These are phyloP conservation scores for Phyllostachys edulis DNA, from an alignment of 176 grass and related monocot genomes.

Conservation along the genomic window DNA sequence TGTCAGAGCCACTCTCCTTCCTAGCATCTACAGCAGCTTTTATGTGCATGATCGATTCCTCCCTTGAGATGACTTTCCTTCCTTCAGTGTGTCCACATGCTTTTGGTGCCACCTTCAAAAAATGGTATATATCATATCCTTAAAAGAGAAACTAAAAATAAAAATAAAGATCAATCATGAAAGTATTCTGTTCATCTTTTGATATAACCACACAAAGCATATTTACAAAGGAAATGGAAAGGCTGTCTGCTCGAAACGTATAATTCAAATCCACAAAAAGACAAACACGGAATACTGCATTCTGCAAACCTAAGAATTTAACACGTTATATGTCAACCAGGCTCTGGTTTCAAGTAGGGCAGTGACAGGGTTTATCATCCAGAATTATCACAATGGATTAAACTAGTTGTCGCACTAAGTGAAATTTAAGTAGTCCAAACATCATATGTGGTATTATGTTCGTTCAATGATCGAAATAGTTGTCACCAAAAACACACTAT, in stretches of 20 bases:
- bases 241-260: background rate
- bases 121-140: background rate
- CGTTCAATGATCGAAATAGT: background rate
- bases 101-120: slow-evolving; percentile 93
- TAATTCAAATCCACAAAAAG: background rate
- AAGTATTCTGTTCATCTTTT: background rate
- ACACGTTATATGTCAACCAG: background rate
- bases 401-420: background rate
- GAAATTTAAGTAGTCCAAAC: background rate
- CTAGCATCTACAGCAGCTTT: slow-evolving; percentile 89
- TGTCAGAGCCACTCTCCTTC: slow-evolving; percentile 85
- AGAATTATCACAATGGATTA: background rate
- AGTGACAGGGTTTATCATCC: background rate
- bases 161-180: slow-evolving; percentile 8
- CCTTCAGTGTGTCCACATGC: slow-evolving; percentile 95
- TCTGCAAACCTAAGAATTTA: background rate
- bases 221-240: slow-evolving; percentile 3
- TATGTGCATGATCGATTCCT: slow-evolving; percentile 85
- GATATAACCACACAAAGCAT: background rate
- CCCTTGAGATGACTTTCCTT: slow-evolving; percentile 91
- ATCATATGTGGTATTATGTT: background rate
- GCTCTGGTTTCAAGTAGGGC: background rate
- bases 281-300: background rate
- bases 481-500: background rate
- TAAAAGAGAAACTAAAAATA: background rate